Percentiles rank a stretch among this genome's conserved stretches.
phyloP scores from a whole-genome alignment of 2,329 filamentous ascomycete genomes.

The Colletotrichum orbiculare region DNA sequence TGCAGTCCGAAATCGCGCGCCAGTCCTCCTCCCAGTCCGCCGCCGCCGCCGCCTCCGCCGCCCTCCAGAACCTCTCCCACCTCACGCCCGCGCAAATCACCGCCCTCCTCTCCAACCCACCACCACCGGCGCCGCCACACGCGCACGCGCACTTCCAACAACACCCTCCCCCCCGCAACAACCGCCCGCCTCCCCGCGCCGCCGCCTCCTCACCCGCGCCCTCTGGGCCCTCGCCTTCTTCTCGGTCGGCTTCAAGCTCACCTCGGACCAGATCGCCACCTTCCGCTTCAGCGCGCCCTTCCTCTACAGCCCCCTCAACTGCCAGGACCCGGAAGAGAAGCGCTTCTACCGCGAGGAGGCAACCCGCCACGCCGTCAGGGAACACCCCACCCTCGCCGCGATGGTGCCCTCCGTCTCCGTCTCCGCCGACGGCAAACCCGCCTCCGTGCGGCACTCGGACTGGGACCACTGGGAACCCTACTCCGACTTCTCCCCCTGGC shows the following conservation, averaged over 20 bases:
- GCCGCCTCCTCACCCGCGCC: slow-evolving; percentile 11
- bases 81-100: slow-evolving; percentile 36
- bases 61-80: slow-evolving; percentile 36
- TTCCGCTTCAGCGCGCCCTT: slow-evolving; percentile 26
- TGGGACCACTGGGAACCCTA: slow-evolving; percentile 34
- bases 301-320: slow-evolving; percentile 4
- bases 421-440: background rate
- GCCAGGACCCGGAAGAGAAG: slow-evolving; percentile 4
- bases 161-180: background rate
- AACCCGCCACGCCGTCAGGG: slow-evolving; percentile 2
- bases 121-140: background rate
- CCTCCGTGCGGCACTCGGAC: background rate
- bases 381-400: slow-evolving; percentile 9
- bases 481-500: background rate
- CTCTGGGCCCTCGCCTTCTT: slow-evolving; percentile 33
- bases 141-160: background rate
- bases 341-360: slow-evolving; percentile 6
- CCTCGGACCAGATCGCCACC: slow-evolving; percentile 6
- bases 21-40: background rate
- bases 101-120: slow-evolving; percentile 33
- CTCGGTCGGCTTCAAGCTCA: slow-evolving; percentile 27
- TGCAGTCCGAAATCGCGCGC: background rate
- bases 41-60: slow-evolving; percentile 20
- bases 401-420: slow-evolving; percentile 7
- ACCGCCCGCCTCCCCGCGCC: slow-evolving; percentile 17